Evolutionary conservation across 2,329 filamentous ascomycete genomes (phyloP).

Genomic region (Torrubiellomyces zombiae): DNA sequence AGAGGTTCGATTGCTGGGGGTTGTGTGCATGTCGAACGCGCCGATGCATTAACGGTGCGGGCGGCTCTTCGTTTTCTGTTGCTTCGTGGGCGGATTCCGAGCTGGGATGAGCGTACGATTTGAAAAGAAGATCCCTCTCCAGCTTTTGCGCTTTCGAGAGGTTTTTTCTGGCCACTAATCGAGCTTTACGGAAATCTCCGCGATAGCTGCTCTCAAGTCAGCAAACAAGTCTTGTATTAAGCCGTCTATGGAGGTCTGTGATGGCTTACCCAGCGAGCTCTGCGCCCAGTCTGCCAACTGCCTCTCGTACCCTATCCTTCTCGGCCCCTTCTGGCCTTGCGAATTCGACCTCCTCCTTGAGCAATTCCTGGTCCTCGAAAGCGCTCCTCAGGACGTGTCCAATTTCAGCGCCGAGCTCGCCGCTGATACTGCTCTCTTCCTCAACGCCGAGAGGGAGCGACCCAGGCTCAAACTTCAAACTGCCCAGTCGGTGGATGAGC

Average conservation of each 20-base stretch:
- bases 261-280: conserved; percentile 53
- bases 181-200: conserved; percentile 62
- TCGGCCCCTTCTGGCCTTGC: conserved; percentile 39
- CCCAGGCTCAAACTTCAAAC: conserved; percentile 40
- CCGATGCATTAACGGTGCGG: conserved; percentile 7
- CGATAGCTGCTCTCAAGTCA: conserved; percentile 26
- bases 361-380: conserved; percentile 68
- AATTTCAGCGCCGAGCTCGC: conserved; percentile 69
- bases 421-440: conserved; percentile 36
- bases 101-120: conserved; percentile 36
- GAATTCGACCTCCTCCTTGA: conserved; percentile 64
- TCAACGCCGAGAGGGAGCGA: conserved; percentile 33
- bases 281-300: conserved; percentile 46
- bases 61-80: conserved; percentile 8
- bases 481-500: conserved; percentile 42
- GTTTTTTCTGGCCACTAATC: conserved; percentile 60
- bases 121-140: conserved; percentile 62
- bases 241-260: not conserved
- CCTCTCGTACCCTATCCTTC: conserved; percentile 47
- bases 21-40: conserved; percentile 11
- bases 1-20: conserved; percentile 19
- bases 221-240: not conserved
- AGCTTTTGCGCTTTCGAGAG: conserved; percentile 56
- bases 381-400: conserved; percentile 59
- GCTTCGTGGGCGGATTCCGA: conserved; percentile 16